These are phyloP conservation scores for Pisolithus microcarpus DNA, from an alignment of 768 basidiomycete species.

Conservation along the genomic window DNA sequence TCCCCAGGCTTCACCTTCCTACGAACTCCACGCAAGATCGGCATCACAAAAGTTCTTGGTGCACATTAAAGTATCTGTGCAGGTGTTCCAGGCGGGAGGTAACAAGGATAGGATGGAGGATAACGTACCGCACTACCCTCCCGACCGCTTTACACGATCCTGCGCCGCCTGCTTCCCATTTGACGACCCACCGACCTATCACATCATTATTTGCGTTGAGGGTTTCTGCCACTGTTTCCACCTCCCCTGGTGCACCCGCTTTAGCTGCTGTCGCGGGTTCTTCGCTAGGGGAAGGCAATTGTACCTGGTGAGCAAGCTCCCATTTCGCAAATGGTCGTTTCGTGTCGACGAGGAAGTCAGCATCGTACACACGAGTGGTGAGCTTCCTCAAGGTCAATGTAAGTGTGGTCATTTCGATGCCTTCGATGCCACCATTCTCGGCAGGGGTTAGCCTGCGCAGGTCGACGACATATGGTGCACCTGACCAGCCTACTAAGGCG, in stretches of 20 bases:
- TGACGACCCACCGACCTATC: constrained; percentile 72
- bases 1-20: neutral
- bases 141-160: constrained; percentile 63
- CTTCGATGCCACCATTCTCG: constrained; percentile 38
- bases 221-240: constrained; percentile 82
- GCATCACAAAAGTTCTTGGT: constrained; percentile 38
- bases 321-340: constrained; percentile 70
- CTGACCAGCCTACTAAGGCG: constrained; percentile 61
- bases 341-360: constrained; percentile 61
- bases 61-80: constrained; percentile 44
- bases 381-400: constrained; percentile 53
- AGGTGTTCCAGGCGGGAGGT: neutral
- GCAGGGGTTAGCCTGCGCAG: constrained; percentile 47
- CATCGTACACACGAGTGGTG: constrained; percentile 68
- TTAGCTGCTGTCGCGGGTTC: constrained; percentile 26
- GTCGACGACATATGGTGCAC: constrained; percentile 64
- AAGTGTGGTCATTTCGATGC: constrained; percentile 64
- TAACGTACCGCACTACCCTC: constrained; percentile 53
- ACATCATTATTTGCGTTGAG: constrained; percentile 49
- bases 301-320: constrained; percentile 58
- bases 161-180: constrained; percentile 59
- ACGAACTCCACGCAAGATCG: neutral
- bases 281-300: constrained; percentile 33
- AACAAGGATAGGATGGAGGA: neutral
- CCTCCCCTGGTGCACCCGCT: constrained; percentile 37